A percentile compares a stretch with the other conserved stretches of the same genome.
Evolutionary conservation across 495 filamentous ascomycete genomes (phyloP).

Genomic region (Penicillium coprophilum): DNA sequence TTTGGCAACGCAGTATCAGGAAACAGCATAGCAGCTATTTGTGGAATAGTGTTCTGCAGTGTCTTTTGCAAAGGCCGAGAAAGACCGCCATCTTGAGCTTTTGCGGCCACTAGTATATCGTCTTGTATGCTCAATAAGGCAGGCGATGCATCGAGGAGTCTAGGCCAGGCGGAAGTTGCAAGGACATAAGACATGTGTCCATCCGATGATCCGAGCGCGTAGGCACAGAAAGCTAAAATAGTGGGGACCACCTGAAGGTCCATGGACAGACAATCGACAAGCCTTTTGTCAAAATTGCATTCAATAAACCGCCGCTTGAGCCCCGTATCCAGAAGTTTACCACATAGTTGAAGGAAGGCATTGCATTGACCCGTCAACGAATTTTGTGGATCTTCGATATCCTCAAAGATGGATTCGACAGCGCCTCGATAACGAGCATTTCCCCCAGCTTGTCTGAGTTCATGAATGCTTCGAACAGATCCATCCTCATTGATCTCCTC

Average conservation of each 20-base stretch:
- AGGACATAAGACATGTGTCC: constrained; percentile 30
- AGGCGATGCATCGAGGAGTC: constrained; percentile 31
- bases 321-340: constrained; percentile 64
- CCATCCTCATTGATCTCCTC: constrained; percentile 52
- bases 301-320: constrained; percentile 73
- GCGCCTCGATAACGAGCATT: constrained; percentile 80
- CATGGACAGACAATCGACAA: constrained; percentile 49
- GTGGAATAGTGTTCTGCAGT: constrained; percentile 27
- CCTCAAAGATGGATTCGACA: constrained; percentile 78
- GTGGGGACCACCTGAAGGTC: constrained; percentile 34
- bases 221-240: constrained; percentile 35
- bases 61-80: constrained; percentile 33
- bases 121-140: constrained; percentile 29
- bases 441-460: constrained; percentile 80
- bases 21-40: constrained; percentile 26
- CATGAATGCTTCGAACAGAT: constrained; percentile 80
- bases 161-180: constrained; percentile 35
- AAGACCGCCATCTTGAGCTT: constrained; percentile 20
- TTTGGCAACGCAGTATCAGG: constrained; percentile 15
- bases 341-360: constrained; percentile 67
- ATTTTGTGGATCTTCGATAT: constrained; percentile 63
- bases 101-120: constrained; percentile 25
- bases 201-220: constrained; percentile 27
- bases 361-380: constrained; percentile 50
- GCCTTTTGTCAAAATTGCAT: constrained; percentile 64